phyloP scores from a whole-genome alignment of 2,329 filamentous ascomycete species.

The Apiospora arundinis region DNA sequence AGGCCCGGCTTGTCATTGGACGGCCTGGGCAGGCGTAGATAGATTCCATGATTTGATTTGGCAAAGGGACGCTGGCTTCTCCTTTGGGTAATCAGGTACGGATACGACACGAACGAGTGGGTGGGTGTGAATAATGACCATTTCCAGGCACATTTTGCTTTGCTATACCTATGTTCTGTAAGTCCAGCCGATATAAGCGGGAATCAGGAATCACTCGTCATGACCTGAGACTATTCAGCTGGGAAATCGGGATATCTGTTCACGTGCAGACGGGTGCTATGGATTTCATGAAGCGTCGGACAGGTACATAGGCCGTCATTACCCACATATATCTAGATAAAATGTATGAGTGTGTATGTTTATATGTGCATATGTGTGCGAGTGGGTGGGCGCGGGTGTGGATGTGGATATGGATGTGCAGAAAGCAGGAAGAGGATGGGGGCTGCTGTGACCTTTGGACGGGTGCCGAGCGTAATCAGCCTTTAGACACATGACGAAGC shows the following conservation, averaged over 20 bases:
- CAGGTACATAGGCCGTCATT: not conserved
- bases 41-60: not conserved
- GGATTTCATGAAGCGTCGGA: not conserved
- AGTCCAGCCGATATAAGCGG: not conserved
- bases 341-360: not conserved
- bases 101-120: not conserved
- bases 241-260: too few species aligned
- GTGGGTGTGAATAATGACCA: slow-evolving; percentile 15
- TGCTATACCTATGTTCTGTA: not conserved
- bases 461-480: slow-evolving; percentile 13
- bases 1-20: not conserved
- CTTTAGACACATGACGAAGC: slow-evolving; percentile 13
- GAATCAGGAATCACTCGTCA: not conserved
- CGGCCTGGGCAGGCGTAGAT: not conserved
- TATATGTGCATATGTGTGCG: not conserved
- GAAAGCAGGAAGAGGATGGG: not conserved
- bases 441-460: not conserved
- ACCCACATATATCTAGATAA: not conserved
- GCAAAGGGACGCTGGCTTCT: not conserved
- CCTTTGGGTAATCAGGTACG: slow-evolving; percentile 8
- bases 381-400: not conserved
- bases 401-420: not conserved
- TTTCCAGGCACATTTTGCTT: not conserved
- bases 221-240: not conserved
- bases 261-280: not conserved